phyloP scores from a whole-genome alignment of 1,139 yeast species.

The Sporopachydermia cereana region DNA sequence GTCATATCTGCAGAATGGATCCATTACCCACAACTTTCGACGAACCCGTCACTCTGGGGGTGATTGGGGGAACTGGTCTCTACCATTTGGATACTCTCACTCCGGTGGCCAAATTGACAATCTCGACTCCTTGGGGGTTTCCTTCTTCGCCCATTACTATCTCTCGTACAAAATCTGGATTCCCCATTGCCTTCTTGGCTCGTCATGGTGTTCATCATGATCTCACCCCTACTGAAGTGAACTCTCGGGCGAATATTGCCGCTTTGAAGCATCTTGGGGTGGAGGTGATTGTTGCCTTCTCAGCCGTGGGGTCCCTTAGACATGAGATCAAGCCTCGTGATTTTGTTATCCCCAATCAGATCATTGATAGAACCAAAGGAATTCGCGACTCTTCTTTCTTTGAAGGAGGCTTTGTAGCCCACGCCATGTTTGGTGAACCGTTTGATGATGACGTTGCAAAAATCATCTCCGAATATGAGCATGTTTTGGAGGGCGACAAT shows the following conservation, averaged over 20 bases:
- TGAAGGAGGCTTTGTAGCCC: conserved; percentile 90
- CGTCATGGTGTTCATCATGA: conserved; percentile 92
- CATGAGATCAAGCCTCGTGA: conserved; percentile 86
- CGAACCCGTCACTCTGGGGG: conserved; percentile 66
- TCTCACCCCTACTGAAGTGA: conserved; percentile 83
- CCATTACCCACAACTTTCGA: conserved; percentile 25
- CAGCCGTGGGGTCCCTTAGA: conserved; percentile 93
- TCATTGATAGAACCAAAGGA: conserved; percentile 95
- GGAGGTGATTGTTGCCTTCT: conserved; percentile 78
- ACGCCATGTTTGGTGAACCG: conserved; percentile 96
- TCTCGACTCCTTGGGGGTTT: conserved; percentile 93
- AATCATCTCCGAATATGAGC: conserved; percentile 45
- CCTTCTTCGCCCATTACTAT: conserved; percentile 93
- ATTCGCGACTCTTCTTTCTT: conserved; percentile 84
- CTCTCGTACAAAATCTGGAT: conserved; percentile 60
- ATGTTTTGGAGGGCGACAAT: conserved; percentile 41
- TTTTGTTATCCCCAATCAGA: conserved; percentile 88
- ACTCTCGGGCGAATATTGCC: conserved; percentile 88
- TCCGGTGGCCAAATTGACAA: conserved; percentile 72
- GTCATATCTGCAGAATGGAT: too few relatives aligned
- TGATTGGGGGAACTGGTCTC: conserved; percentile 97
- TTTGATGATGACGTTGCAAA: conserved; percentile 66
- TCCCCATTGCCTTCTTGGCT: conserved; percentile 87
- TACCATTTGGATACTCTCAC: conserved; percentile 73
- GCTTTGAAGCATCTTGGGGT: conserved; percentile 85